Evolutionary conservation across 345 rosid genomes (phyloP).

Genomic region (Syzygium jambos): DNA sequence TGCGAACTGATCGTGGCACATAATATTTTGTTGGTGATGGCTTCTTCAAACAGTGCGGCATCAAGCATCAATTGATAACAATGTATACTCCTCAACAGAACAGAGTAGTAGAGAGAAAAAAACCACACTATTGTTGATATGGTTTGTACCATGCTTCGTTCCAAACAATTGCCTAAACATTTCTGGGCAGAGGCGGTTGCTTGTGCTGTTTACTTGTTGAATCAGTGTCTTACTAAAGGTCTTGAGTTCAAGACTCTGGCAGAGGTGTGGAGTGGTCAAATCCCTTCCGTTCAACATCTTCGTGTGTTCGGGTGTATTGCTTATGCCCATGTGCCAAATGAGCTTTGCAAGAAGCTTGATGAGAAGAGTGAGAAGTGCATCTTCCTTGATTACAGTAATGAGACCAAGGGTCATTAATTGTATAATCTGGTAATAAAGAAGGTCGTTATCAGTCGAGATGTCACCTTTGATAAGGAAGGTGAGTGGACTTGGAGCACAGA

Average conservation of each 20-base stretch:
- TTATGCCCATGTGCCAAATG: not conserved
- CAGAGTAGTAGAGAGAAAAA: no score
- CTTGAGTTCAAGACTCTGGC: not conserved
- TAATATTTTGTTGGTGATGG: no score
- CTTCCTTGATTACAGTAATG: not conserved
- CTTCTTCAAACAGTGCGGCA: no score
- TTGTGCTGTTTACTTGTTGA: not conserved
- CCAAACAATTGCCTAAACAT: no score
- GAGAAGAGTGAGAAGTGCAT: no score
- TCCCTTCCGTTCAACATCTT: not conserved
- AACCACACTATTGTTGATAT: no score
- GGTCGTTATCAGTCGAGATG: not conserved
- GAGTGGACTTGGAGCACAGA: not conserved
- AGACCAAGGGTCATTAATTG: not conserved
- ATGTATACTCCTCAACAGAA: no score
- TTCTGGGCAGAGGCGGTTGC: no score
- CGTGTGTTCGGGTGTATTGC: not conserved
- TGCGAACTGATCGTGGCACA: no score
- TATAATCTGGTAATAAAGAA: not conserved
- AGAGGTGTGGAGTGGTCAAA: not conserved
- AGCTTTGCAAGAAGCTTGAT: not conserved
- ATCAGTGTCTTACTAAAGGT: not conserved
- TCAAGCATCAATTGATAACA: no score
- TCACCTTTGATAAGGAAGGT: not conserved
- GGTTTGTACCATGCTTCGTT: no score